Conservation (phyloP, 352 stramenopile genomes). For the Phytophthora pseudosyringae region DNA sequence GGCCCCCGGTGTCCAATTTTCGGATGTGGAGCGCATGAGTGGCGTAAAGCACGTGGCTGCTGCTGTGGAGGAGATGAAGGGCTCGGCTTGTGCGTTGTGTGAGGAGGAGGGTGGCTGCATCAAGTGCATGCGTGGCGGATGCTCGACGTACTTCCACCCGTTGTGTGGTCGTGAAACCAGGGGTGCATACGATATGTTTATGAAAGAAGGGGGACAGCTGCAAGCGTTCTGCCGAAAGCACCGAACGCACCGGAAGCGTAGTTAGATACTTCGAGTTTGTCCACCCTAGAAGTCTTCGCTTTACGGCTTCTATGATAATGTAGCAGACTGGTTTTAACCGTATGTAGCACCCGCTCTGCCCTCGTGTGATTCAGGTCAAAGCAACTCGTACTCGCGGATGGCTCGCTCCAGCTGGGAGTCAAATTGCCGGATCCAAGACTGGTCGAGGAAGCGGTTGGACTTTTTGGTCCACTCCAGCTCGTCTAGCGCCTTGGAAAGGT, state of each 20-base stretch:
- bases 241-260: constrained; percentile 56
- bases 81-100: constrained; percentile 67
- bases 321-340: constrained; percentile 34
- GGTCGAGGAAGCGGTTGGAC: constrained; percentile 80
- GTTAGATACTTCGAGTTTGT: constrained; percentile 41
- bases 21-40: constrained; percentile 84
- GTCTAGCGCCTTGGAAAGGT: constrained; percentile 61
- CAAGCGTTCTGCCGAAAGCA: constrained; percentile 85
- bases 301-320: constrained; percentile 44
- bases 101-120: constrained; percentile 77
- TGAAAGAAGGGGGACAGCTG: constrained; percentile 87
- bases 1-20: constrained; percentile 87
- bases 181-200: constrained; percentile 90
- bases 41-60: constrained; percentile 77
- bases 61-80: constrained; percentile 73
- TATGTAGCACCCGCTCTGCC: constrained; percentile 11
- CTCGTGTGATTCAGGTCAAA: constrained; percentile 38
- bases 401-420: constrained; percentile 81
- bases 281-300: constrained; percentile 41
- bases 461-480: constrained; percentile 74
- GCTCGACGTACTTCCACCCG: constrained; percentile 79
- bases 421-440: constrained; percentile 81
- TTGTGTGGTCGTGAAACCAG: constrained; percentile 84
- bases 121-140: constrained; percentile 82
- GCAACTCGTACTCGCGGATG: constrained; percentile 70